phyloP scores from a whole-genome alignment of 208 protist species.

The Crithidia brevicula region DNA sequence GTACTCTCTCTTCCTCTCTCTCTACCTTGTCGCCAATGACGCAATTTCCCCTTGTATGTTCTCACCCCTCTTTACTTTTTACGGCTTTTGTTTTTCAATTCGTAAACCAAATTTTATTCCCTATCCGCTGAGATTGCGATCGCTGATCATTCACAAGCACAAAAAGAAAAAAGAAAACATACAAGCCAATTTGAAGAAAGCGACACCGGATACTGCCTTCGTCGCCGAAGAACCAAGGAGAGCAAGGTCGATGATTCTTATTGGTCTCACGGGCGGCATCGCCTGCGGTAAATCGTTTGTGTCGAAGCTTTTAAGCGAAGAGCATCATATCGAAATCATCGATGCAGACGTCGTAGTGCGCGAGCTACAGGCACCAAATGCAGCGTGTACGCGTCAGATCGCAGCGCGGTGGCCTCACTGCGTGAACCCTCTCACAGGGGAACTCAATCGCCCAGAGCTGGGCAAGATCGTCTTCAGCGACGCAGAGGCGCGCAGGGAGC shows the following conservation, averaged over 20 bases:
- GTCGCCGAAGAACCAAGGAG: no score
- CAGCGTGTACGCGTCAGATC: conserved; percentile 67
- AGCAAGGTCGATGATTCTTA: conserved; percentile 76
- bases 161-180: neutral
- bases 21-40: no score
- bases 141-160: no score
- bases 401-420: conserved; percentile 71
- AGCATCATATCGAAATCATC: conserved; percentile 72
- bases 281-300: conserved; percentile 93
- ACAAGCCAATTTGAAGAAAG: no score
- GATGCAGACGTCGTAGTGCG: conserved; percentile 81
- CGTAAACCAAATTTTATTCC: no score
- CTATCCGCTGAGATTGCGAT: no score
- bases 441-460: conserved; percentile 67
- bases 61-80: no score
- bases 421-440: conserved; percentile 60
- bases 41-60: no score
- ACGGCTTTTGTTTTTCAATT: no score
- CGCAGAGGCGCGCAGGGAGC: conserved; percentile 45
- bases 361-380: conserved; percentile 72
- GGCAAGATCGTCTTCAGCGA: conserved; percentile 83
- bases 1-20: no score
- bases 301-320: conserved; percentile 46
- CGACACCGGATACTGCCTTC: no score
- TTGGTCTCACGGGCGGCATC: conserved; percentile 93